Evolutionary conservation across 371 early-diverging fungal genomes (phyloP), one percentile per base, ranked within the genome.

Genomic region (Rhizopus stolonifer): DNA sequence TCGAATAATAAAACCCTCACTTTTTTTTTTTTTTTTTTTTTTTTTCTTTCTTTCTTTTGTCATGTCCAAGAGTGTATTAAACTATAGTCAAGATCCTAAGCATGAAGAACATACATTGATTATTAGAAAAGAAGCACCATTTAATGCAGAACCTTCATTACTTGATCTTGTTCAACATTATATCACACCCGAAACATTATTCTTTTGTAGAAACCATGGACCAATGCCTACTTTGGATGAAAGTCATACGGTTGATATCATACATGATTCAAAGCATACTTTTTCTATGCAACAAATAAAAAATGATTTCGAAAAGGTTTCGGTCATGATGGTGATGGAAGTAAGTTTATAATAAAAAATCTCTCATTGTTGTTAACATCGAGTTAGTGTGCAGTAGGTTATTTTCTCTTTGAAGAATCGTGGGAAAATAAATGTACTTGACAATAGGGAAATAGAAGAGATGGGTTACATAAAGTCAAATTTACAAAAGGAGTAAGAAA

Each of bases 121-220:
- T 13, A 70, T 83, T 15, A 76, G 77, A 15, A 76, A 73, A 46
- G 67, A 74, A 11, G 65, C 68, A 15, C 84, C 84, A 1, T 78
- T 76, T 55, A 83, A 83, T 47, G 84, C 84, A 42, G 84, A 83
- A 47, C 82, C 84, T 6, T 55, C 32, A 1, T 61, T 73, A 15
- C 60, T 62, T 0, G 69, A 78, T 31, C 67, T 83, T 14, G 69
- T 83, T 13, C 67, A 80, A 38, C 64, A 74, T 22, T 69, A 70
- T 56, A 70, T 83, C 36, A 83, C 84, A n/a, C 81, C 84, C 2
- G 69, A 64, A 23, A 62, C 67, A 8, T 53, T 73, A 23, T 77
- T 81, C 42, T 83, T 83, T 50, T 75, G 79, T 48, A 89, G 95
- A 17, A 91, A 91, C 60, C 95, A 94, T 66, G 87, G 92, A 2